Base-by-base conservation (phyloP, 2,329 filamentous ascomycete genomes). In the Leptoxyphium fumago region DNA sequence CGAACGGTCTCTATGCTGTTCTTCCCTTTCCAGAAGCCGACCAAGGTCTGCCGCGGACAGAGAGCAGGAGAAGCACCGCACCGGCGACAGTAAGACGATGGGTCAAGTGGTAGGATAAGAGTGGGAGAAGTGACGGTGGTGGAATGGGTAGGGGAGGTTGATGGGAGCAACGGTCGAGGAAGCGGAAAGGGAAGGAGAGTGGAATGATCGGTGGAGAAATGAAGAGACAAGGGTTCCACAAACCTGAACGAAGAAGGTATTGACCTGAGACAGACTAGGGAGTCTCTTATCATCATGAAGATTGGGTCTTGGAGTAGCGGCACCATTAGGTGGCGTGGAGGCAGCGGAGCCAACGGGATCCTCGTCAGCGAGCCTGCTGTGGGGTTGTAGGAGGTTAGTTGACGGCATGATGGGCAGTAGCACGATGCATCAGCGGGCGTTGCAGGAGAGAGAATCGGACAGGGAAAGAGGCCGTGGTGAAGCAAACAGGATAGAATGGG, bases 211-310 rank as follows among this genome's bases (percentile, higher is more conserved):
- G 60, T 62, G 55, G 62, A 64, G 55, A 60, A 58, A 51, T 59
- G 56, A 51, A 59, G 56, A 53, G 63, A 60, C 79, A 80, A 26
- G 78, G 72, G 76, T 78, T 74, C 77, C 76, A 95, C 91, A 81
- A 94, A 98, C 91, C 89, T 98, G 91, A 72, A 82, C 83, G 76
- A 96, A 94, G 74, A 91, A 95, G 73, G 82, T 93, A 65, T 80
- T 77, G 75, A 91, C 82, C 9, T 36, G 32, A 13, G 32, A 13
- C 71, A 96, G 94, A 63, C 87, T 85, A 55, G 91, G 91, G 62
- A 94, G 74, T 68, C 91, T 83, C 70, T 94, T 95, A 71, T 98
- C 91, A 60, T 84, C 81, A 51, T 55, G 53, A 18, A 83, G 81
- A 67, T 96, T 89, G 54, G 91, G 91, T 60, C 88, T 84, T 54